Evolutionary conservation across 2,329 filamentous ascomycete genomes (phyloP).

Genomic region (Orbilia ellipsospora): DNA sequence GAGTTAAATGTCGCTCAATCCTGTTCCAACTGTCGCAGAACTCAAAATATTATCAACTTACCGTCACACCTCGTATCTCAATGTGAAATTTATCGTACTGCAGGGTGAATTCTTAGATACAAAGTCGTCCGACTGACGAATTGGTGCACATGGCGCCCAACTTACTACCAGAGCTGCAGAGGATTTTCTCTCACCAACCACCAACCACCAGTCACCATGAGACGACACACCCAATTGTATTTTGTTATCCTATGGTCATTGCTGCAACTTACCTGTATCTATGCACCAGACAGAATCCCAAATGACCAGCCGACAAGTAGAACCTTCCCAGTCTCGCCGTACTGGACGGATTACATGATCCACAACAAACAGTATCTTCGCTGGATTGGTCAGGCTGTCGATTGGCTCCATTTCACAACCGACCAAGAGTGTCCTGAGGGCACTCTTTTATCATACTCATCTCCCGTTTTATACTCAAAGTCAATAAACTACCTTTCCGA

Average conservation of each 20-base stretch:
- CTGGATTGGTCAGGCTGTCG: slow-evolving; percentile 4
- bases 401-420: not conserved
- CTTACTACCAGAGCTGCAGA: too few species aligned
- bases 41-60: not conserved
- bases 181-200: too few species aligned
- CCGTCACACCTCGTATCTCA: too few species aligned
- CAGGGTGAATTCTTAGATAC: too few species aligned
- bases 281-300: not conserved
- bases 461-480: not conserved
- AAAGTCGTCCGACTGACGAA: too few species aligned
- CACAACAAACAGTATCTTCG: not conserved
- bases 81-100: too few species aligned
- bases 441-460: not conserved
- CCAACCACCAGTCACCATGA: too few species aligned
- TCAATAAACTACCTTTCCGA: slow-evolving; percentile 8
- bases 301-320: not conserved
- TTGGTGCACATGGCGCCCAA: too few species aligned
- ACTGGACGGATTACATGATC: slow-evolving; percentile 14
- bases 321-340: slow-evolving; percentile 1
- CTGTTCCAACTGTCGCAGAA: slow-evolving; percentile 5
- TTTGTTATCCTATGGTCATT: not conserved
- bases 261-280: not conserved
- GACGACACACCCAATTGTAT: too few species aligned
- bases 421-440: slow-evolving; percentile 2
- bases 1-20: slow-evolving; percentile 1